These are phyloP conservation scores for Hypoxylon sp. DNA, from an alignment of 2,329 filamentous ascomycete species.

Conservation along the genomic window DNA sequence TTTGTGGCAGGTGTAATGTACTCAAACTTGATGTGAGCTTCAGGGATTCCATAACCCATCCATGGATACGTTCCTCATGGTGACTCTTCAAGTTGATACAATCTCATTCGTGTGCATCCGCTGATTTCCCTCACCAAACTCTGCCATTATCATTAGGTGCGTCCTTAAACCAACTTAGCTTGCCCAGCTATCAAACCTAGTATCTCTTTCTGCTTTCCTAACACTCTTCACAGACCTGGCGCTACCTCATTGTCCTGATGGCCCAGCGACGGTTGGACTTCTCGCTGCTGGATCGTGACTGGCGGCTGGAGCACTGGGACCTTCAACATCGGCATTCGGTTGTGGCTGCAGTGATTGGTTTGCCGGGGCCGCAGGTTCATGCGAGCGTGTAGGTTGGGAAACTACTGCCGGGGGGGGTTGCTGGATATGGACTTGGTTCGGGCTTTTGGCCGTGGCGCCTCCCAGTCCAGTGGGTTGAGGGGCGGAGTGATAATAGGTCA, in stretches of 20 bases:
- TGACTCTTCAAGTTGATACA: constrained; percentile 15
- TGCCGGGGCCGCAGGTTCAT: constrained; percentile 1
- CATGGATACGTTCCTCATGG: too few species aligned
- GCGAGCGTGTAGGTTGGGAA: constrained; percentile 3
- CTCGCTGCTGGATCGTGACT: background rate
- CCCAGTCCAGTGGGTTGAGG: constrained; percentile 18
- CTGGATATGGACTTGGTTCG: constrained; percentile 1
- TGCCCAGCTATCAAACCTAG: constrained; percentile 10
- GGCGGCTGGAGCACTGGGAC: background rate
- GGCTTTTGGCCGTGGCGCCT: constrained; percentile 1
- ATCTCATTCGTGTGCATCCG: constrained; percentile 22
- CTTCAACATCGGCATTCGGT: background rate
- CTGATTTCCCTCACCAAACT: constrained; percentile 29
- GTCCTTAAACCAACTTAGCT: constrained; percentile 24
- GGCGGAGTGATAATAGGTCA: constrained; percentile 14
- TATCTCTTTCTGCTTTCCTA: constrained; percentile 18
- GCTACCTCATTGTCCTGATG: background rate
- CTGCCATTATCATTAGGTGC: constrained; percentile 17
- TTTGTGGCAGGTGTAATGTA: too few species aligned
- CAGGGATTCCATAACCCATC: too few species aligned
- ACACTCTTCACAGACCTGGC: background rate
- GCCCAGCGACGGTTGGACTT: background rate
- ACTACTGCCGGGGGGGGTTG: background rate
- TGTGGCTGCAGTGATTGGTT: constrained; percentile 1
- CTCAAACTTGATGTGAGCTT: too few species aligned